phyloP scores from a whole-genome alignment of 1,139 yeast species.

The Pichia sp. region DNA sequence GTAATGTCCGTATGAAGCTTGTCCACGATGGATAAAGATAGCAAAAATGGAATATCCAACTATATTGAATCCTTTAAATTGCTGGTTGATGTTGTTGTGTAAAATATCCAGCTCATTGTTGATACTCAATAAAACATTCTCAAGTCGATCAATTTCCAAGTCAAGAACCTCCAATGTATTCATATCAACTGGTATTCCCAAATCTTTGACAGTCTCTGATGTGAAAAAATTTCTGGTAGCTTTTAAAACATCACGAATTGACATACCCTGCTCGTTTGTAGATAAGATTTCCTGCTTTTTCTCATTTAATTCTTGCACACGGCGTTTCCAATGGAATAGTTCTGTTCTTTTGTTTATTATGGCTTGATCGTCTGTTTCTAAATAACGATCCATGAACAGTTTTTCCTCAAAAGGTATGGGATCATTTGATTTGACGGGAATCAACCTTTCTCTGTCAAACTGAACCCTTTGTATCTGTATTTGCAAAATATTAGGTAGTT shows the following conservation, averaged over 20 bases:
- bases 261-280: constrained; percentile 44
- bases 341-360: constrained; percentile 53
- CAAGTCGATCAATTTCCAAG: constrained; percentile 36
- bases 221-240: constrained; percentile 57
- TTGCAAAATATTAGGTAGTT: constrained; percentile 78
- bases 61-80: constrained; percentile 55
- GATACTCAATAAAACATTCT: constrained; percentile 37
- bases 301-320: constrained; percentile 43
- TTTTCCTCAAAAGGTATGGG: constrained; percentile 77
- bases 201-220: constrained; percentile 34
- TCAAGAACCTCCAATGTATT: constrained; percentile 35
- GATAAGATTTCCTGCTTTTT: constrained; percentile 42
- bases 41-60: constrained; percentile 85
- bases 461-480: constrained; percentile 92
- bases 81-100: constrained; percentile 47
- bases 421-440: constrained; percentile 78
- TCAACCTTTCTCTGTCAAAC: constrained; percentile 67
- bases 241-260: constrained; percentile 48
- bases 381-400: constrained; percentile 80
- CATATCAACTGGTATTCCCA: constrained; percentile 32
- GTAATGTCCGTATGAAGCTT: constrained; percentile 93
- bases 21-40: constrained; percentile 91
- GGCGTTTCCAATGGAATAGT: constrained; percentile 60
- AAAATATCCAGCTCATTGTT: constrained; percentile 41
- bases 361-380: constrained; percentile 64